A percentile compares a stretch with the other conserved stretches of the same genome.
These are phyloP conservation scores for Tulasnella sp. DNA, from an alignment of 768 basidiomycete species.

Conservation along the genomic window DNA sequence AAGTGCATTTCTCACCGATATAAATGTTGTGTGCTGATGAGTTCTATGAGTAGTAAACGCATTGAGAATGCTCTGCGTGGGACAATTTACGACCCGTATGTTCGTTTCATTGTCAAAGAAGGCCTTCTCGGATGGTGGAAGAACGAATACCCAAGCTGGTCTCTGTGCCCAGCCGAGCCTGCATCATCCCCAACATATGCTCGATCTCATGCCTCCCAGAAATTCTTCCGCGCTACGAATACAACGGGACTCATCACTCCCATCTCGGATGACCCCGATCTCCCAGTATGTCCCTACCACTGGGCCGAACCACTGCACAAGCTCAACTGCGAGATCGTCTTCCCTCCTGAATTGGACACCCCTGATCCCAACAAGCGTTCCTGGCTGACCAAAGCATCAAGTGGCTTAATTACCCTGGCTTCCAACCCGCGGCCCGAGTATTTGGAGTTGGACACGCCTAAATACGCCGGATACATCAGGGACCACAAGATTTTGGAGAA, in stretches of 20 bases:
- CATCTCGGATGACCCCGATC: constrained; percentile 3
- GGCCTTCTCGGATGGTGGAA: constrained; percentile 64
- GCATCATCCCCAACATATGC: constrained; percentile 19
- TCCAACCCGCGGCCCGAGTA: constrained; percentile 25
- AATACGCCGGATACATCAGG: constrained; percentile 62
- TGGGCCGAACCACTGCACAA: constrained; percentile 65
- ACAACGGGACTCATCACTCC: background rate
- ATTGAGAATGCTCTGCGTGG: constrained; percentile 61
- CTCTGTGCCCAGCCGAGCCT: constrained; percentile 44
- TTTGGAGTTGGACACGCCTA: constrained; percentile 70
- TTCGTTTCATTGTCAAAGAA: constrained; percentile 81
- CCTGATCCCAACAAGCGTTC: background rate
- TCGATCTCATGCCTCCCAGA: constrained; percentile 15
- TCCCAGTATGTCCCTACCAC: constrained; percentile 56
- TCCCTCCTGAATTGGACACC: constrained; percentile 59
- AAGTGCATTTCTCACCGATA: constrained; percentile 17
- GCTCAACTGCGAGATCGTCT: constrained; percentile 75
- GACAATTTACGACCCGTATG: constrained; percentile 77
- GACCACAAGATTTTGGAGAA: constrained; percentile 65
- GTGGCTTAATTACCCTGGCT: constrained; percentile 29
- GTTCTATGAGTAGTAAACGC: constrained; percentile 28
- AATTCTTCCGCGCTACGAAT: constrained; percentile 19
- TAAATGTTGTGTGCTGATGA: background rate
- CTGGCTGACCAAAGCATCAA: constrained; percentile 14
- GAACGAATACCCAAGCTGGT: constrained; percentile 51